Base-by-base conservation (phyloP, 371 early-diverging fungal species). In the Mycotypha africana region DNA sequence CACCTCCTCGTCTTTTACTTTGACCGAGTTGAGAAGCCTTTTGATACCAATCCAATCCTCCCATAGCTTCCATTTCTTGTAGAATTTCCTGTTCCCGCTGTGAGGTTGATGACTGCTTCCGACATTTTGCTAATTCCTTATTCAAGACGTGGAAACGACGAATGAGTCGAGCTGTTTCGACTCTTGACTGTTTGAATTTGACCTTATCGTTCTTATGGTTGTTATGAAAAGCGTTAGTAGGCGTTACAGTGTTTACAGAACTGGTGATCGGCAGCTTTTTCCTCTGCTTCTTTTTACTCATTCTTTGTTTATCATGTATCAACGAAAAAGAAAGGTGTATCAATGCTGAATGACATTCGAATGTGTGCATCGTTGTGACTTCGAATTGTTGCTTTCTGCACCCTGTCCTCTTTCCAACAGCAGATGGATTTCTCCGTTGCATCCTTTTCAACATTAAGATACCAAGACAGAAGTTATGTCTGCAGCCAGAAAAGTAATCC, bases 1-100 rank as follows among this genome's bases (percentile, higher is more conserved):
- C 92, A 12, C 86, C 84, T 23, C 95, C 95, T 35, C 87, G 79
- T 25, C 65, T 50, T 62, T 87, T 87, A 60, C 87, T 84, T 44
- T 91, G 91, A 7, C 93, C 95, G 32, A 85, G 53, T 2, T 90
- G 78, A 2, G 85, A 84, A 0, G 92, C 92, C 36, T 80, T 74
- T 45, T 94, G 95, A 50, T 94, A 94, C 66, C 85, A 86, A 50
- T 92, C 85, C 25, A 94, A 53, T 0, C 95, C 95, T 14, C 94
- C 93, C 58, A 93, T 70, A 9, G 67, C 73, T 23, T 89, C 83
- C 79, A 93, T 83, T 70, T 89, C 83, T 16, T 49, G 38, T 12
- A 70, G 28, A 23, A 86, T 78, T 24, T 47, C 60, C 16, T 60
- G 34, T 42, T 70, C 65, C 52, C 59, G 53, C 5, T 43, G 28